These are phyloP conservation scores for Yamadazyma sp. DNA, from an alignment of 1,139 yeast genomes.

Conservation along the genomic window DNA sequence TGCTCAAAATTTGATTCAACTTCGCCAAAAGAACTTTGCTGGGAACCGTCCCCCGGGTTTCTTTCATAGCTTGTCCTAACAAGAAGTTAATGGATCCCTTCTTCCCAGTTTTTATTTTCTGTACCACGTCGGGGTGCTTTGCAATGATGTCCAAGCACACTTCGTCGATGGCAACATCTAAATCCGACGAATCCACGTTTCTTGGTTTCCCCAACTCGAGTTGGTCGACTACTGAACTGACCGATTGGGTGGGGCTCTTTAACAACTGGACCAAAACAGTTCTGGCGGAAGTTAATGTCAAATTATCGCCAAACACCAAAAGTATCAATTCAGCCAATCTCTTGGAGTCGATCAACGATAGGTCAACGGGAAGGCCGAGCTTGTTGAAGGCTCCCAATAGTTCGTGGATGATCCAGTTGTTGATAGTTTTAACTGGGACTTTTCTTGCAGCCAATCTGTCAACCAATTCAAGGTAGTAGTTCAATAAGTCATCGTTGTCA, in stretches of 20 bases:
- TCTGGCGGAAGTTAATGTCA: slow-evolving; percentile 61
- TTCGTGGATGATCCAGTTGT: slow-evolving; percentile 86
- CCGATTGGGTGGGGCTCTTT: slow-evolving; percentile 33
- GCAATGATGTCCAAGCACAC: slow-evolving; percentile 55
- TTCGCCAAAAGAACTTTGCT: slow-evolving; percentile 48
- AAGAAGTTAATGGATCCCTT: slow-evolving; percentile 69
- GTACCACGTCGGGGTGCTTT: slow-evolving; percentile 57
- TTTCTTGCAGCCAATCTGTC: slow-evolving; percentile 19
- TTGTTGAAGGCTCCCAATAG: slow-evolving; percentile 68
- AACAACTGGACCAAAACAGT: slow-evolving; percentile 60
- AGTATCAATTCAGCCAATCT: slow-evolving; percentile 27
- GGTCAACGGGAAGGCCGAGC: slow-evolving; percentile 41
- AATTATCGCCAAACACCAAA: slow-evolving; percentile 20
- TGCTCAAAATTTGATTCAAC: slow-evolving; percentile 32
- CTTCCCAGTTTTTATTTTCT: slow-evolving; percentile 57
- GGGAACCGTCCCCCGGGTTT: slow-evolving; percentile 65
- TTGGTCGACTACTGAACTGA: slow-evolving; percentile 46
- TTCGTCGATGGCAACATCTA: slow-evolving; percentile 44
- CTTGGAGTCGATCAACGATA: slow-evolving; percentile 28
- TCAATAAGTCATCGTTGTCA: slow-evolving; percentile 41
- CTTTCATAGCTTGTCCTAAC: slow-evolving; percentile 83
- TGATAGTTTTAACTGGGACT: slow-evolving; percentile 43
- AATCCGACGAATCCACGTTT: slow-evolving; percentile 22
- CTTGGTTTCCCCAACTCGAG: slow-evolving; percentile 46
- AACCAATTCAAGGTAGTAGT: slow-evolving; percentile 53